Conservation (phyloP, 441 rosid species). For the Metrosideros polymorpha region DNA sequence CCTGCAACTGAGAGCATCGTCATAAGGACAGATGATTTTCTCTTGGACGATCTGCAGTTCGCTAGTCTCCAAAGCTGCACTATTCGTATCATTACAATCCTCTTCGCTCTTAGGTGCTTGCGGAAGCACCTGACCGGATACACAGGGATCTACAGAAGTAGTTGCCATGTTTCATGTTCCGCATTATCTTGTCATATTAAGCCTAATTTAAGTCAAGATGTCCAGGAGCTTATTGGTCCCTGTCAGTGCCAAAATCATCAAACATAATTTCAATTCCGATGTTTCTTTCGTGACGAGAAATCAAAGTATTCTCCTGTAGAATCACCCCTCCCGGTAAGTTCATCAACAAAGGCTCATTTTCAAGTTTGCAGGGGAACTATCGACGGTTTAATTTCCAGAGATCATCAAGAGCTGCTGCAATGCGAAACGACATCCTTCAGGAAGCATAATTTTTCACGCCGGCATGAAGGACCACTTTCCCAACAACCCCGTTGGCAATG, state of each 20-base stretch:
- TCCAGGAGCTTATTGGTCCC: not conserved
- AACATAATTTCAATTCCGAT: slow-evolving; percentile 23
- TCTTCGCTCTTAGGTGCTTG: slow-evolving; percentile 14
- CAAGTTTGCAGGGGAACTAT: not conserved
- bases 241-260: slow-evolving; percentile 14
- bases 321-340: not conserved
- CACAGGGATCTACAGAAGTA: slow-evolving; percentile 7
- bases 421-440: not conserved
- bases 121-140: slow-evolving; percentile 2
- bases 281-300: slow-evolving; percentile 17
- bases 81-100: slow-evolving; percentile 13
- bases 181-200: slow-evolving; percentile 9
- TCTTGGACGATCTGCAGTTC: slow-evolving; percentile 7
- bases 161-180: slow-evolving; percentile 11
- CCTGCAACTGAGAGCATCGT: slow-evolving; percentile 17
- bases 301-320: slow-evolving; percentile 41
- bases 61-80: slow-evolving; percentile 10
- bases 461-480: not conserved
- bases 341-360: not conserved
- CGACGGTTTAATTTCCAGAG: not conserved
- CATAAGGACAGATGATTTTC: slow-evolving; percentile 5
- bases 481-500: not conserved
- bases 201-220: slow-evolving; percentile 15
- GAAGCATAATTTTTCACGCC: not conserved
- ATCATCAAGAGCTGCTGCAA: not conserved